Percentiles rank a stretch among this genome's conserved stretches.
Evolutionary conservation across 2,329 filamentous ascomycete species (phyloP).

Genomic region (Xylariaceae sp.): DNA sequence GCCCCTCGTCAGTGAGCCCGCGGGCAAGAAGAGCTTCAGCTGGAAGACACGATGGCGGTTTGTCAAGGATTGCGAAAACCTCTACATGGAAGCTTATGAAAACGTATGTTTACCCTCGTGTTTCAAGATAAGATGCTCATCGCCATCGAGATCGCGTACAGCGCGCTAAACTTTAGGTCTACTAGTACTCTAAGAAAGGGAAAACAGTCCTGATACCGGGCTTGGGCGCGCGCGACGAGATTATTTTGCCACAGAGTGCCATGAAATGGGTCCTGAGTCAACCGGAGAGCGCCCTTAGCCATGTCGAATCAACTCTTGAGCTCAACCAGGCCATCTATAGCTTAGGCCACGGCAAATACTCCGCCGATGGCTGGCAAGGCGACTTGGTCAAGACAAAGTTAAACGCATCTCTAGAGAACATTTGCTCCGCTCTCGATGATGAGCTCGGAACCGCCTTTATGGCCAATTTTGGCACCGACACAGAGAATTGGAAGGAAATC

Average conservation of each 20-base stretch:
- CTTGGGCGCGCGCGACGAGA: constrained; percentile 46
- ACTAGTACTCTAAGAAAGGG: constrained; percentile 50
- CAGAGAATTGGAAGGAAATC: constrained; percentile 44
- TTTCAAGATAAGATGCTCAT: no score
- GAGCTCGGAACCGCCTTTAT: constrained; percentile 45
- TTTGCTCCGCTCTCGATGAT: constrained; percentile 44
- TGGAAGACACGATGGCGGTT: constrained; percentile 25
- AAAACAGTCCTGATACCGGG: constrained; percentile 49
- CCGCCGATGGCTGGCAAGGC: constrained; percentile 32
- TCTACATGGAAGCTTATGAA: constrained; percentile 32
- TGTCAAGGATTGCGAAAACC: constrained; percentile 23
- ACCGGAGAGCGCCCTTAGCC: constrained; percentile 45
- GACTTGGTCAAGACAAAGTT: constrained; percentile 45
- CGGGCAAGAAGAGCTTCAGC: constrained; percentile 23
- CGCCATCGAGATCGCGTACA: not conserved
- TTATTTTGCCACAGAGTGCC: constrained; percentile 48
- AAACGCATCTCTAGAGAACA: constrained; percentile 42
- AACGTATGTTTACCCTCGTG: constrained; percentile 30
- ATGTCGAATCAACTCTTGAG: constrained; percentile 46
- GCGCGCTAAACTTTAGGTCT: not conserved
- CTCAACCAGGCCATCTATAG: constrained; percentile 46
- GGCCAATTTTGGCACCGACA: constrained; percentile 42
- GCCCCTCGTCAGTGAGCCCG: constrained; percentile 25
- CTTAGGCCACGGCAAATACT: constrained; percentile 42
- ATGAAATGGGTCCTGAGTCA: constrained; percentile 49